Base-by-base conservation (phyloP, 2,329 filamentous ascomycete species). In the Colletotrichum camelliae region DNA sequence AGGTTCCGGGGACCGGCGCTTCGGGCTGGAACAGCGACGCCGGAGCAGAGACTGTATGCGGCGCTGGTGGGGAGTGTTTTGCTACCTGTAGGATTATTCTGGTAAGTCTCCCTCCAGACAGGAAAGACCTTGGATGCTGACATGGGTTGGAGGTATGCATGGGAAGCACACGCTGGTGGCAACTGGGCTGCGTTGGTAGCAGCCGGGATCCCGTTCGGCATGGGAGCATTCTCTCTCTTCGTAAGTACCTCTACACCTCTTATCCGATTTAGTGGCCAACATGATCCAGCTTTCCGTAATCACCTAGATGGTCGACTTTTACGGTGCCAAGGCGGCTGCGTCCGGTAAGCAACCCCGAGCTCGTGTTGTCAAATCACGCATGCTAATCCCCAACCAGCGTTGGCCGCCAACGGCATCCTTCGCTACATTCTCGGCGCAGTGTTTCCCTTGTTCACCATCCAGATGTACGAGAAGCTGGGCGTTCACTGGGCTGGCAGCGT, bases 381-480 rank as follows among this genome's bases (percentile, higher is more conserved):
- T 37, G 21, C 31, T 64, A 15, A 74, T 15, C 7, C 24, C 10
- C 9, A 10, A 9, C 8, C 15, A 62, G 79, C 79, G 0, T 70
- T 80, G 10, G 87, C 87, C 2, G 87, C 88, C 0, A 89, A 88
- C 68, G 84, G 85, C 0, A 80, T 89, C 5, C 73, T 85, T n/a
- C 81, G 87, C 55, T 89, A 87, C 58, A 79, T 78, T 0, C 79
- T 88, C 12, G 85, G 84, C 3, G 83, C 84, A 1, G 83, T 79
- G 0, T 89, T 89, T 62, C 87, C 87, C 3, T 79, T 89, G 0
- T 88, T 88, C 75, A 85, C 85, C 0, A 79, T 87, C 6, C 82
- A 85, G 52, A 83, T 85, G 84, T 86, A 85, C 39, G 72, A 80
- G 27, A 77, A 70, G 1, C 74, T 87, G n/a, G 84, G 83, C 1